A percentile compares a stretch with the other conserved stretches of the same genome.
These are phyloP conservation scores for Phytophthora chlamydospora DNA, from an alignment of 352 stramenopile genomes.

Conservation along the genomic window DNA sequence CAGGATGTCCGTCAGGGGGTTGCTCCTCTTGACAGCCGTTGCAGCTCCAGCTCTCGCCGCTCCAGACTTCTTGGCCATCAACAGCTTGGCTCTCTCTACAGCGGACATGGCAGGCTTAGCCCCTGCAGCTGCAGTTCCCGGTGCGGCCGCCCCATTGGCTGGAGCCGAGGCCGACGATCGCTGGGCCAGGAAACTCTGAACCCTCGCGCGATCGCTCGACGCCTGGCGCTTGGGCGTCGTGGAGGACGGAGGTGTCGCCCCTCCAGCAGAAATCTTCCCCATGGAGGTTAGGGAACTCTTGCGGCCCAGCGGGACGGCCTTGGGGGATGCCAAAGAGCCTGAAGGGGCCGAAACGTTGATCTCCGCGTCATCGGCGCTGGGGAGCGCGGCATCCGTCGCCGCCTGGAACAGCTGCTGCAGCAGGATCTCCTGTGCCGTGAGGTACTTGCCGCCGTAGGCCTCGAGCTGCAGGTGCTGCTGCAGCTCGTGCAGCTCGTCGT, in stretches of 20 bases:
- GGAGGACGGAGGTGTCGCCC: slow-evolving; percentile 19
- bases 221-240: slow-evolving; percentile 60
- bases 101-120: slow-evolving; percentile 59
- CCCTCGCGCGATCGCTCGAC: slow-evolving; percentile 57
- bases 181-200: slow-evolving; percentile 72
- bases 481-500: slow-evolving; percentile 64
- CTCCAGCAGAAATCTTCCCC: slow-evolving; percentile 17
- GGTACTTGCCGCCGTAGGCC: slow-evolving; percentile 70
- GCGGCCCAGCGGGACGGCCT: slow-evolving; percentile 10
- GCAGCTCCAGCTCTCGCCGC: slow-evolving; percentile 17
- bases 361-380: slow-evolving; percentile 6
- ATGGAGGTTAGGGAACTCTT: slow-evolving; percentile 28
- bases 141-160: slow-evolving; percentile 6
- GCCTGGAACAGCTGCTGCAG: slow-evolving; percentile 71
- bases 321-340: slow-evolving; percentile 19
- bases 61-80: slow-evolving; percentile 79
- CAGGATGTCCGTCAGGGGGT: slow-evolving; percentile 80
- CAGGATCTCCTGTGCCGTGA: slow-evolving; percentile 81
- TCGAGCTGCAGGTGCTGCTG: slow-evolving; percentile 82
- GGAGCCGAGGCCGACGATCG: slow-evolving; percentile 27
- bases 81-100: slow-evolving; percentile 71
- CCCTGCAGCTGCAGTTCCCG: background rate
- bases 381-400: slow-evolving; percentile 6
- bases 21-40: slow-evolving; percentile 68
- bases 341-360: slow-evolving; percentile 20